These are phyloP conservation scores for Phytophthora parvispora DNA, from an alignment of 352 stramenopile species.

Conservation along the genomic window DNA sequence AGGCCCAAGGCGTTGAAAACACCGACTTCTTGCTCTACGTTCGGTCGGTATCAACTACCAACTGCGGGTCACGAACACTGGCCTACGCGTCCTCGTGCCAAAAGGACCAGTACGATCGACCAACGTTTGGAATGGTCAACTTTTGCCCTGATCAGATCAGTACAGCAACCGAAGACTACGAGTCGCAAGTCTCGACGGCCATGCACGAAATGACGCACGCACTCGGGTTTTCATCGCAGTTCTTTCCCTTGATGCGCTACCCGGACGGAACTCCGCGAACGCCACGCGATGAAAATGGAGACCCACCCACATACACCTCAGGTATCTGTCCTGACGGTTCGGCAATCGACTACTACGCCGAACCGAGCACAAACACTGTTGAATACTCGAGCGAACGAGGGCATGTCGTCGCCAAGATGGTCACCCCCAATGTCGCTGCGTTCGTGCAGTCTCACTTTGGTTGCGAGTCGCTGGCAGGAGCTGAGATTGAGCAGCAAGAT, in stretches of 20 bases:
- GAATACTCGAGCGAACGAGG: slow-evolving; percentile 64
- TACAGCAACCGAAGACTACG: slow-evolving; percentile 64
- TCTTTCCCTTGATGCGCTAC: slow-evolving; percentile 82
- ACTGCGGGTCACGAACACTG: slow-evolving; percentile 63
- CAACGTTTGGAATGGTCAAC: slow-evolving; percentile 88
- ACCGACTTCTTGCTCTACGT: slow-evolving; percentile 87
- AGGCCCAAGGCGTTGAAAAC: slow-evolving; percentile 45
- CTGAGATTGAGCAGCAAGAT: slow-evolving; percentile 82
- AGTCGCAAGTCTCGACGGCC: slow-evolving; percentile 72
- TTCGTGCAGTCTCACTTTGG: slow-evolving; percentile 79
- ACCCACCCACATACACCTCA: slow-evolving; percentile 35
- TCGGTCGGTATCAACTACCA: slow-evolving; percentile 52
- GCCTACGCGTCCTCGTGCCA: slow-evolving; percentile 87
- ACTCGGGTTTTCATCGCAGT: slow-evolving; percentile 81
- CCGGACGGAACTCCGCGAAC: slow-evolving; percentile 75
- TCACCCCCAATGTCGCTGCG: slow-evolving; percentile 67
- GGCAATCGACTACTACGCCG: slow-evolving; percentile 47
- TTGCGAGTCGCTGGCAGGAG: slow-evolving; percentile 62
- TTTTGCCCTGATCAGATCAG: slow-evolving; percentile 83
- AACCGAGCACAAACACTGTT: slow-evolving; percentile 52
- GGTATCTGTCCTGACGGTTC: slow-evolving; percentile 69
- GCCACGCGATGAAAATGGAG: slow-evolving; percentile 51
- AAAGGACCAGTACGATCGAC: slow-evolving; percentile 87
- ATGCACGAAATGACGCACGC: slow-evolving; percentile 90
- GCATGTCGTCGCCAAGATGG: slow-evolving; percentile 70